Percentiles rank a stretch among this genome's conserved stretches.
These are phyloP conservation scores for Hirschioporus abietinus DNA, from an alignment of 768 basidiomycete species.

Conservation along the genomic window DNA sequence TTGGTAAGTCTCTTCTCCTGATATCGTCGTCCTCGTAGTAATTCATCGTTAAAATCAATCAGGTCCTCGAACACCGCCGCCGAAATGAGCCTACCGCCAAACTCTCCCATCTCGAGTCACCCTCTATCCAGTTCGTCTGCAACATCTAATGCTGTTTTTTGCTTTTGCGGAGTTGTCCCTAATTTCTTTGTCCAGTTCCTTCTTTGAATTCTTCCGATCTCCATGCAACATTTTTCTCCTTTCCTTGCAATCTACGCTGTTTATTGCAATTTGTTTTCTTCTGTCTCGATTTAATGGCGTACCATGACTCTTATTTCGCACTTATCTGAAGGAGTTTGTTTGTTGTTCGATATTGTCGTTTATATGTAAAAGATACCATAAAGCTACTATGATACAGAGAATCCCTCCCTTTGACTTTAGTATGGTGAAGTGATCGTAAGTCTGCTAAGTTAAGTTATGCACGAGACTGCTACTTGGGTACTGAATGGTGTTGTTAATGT, in stretches of 20 bases:
- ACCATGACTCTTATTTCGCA: neutral
- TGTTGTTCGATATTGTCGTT: neutral
- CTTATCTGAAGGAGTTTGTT: neutral
- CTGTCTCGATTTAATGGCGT: neutral
- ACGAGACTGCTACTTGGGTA: neutral
- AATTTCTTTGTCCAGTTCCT: neutral
- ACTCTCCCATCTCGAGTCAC: neutral
- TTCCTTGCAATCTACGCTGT: no score
- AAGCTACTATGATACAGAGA: neutral
- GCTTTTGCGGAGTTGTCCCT: neutral
- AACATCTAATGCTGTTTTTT: neutral
- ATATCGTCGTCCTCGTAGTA: neutral
- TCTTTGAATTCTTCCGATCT: neutral
- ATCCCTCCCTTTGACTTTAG: neutral
- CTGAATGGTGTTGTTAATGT: neutral
- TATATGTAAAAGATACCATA: neutral
- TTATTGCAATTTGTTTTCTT: neutral
- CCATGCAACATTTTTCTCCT: no score
- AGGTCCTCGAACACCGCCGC: conserved; percentile 44
- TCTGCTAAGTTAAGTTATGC: neutral
- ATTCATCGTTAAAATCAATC: neutral
- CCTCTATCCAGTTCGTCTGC: neutral
- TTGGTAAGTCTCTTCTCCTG: conserved; percentile 40
- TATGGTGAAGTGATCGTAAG: neutral
- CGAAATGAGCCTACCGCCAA: conserved; percentile 27